Conservation (phyloP, 2,329 filamentous ascomycete species). For the Dothistroma pini region DNA sequence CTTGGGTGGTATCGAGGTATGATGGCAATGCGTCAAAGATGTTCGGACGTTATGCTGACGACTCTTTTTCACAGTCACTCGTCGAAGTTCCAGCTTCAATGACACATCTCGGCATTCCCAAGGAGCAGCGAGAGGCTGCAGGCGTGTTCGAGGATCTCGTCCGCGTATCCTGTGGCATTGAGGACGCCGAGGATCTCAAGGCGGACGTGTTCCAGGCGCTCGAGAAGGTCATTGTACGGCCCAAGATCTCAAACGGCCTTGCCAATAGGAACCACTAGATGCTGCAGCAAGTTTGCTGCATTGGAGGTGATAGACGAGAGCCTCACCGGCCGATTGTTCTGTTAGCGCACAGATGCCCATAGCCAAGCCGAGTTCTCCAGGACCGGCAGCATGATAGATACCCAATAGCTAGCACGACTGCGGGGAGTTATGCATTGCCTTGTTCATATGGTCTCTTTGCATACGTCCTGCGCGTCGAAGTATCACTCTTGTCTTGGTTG, state of each 20-base stretch:
- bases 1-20: constrained; percentile 80
- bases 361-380: not conserved
- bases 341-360: not conserved
- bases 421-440: not conserved
- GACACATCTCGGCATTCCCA: constrained; percentile 95
- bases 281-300: not conserved
- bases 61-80: constrained; percentile 46
- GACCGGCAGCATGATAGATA: not conserved
- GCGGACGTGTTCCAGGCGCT: constrained; percentile 79
- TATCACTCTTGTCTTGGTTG: too few species aligned
- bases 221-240: constrained; percentile 63
- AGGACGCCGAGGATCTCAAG: constrained; percentile 81
- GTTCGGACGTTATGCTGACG: not conserved
- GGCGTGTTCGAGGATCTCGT: constrained; percentile 95
- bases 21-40: not conserved
- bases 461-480: too few species aligned
- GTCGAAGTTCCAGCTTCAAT: constrained; percentile 91
- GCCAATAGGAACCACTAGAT: constrained; percentile 15
- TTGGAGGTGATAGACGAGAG: not conserved
- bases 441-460: too few species aligned
- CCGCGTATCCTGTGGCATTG: constrained; percentile 87
- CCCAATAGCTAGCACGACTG: not conserved
- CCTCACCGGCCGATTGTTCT: not conserved
- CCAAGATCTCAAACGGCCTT: constrained; percentile 45
- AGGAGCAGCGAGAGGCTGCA: constrained; percentile 82